Percentiles rank a stretch among this genome's conserved stretches.
Evolutionary conservation across 495 filamentous ascomycete genomes (phyloP).

Genomic region (Poronia punctata): DNA sequence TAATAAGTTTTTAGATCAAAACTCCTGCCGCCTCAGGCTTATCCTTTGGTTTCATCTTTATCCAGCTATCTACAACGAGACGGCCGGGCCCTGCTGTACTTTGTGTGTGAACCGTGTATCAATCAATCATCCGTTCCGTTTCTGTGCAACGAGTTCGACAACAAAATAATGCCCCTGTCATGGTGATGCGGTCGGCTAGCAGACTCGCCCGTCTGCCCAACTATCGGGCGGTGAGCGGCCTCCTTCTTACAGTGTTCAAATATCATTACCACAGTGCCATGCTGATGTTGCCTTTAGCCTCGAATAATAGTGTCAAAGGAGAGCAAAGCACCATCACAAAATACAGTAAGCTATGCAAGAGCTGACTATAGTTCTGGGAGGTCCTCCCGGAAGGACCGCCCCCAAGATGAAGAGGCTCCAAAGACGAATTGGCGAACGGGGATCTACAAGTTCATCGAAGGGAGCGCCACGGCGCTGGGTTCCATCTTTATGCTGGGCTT

Average conservation of each 20-base stretch:
- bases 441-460: slow-evolving; percentile 67
- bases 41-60: too few relatives aligned
- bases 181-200: slow-evolving; percentile 6
- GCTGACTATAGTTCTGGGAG: not conserved
- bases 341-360: not conserved
- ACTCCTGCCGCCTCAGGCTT: too few relatives aligned
- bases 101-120: too few relatives aligned
- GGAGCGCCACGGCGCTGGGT: slow-evolving; percentile 76
- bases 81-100: too few relatives aligned
- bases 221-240: slow-evolving; percentile 6
- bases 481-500: slow-evolving; percentile 72
- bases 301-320: slow-evolving; percentile 1
- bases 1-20: too few relatives aligned
- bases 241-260: too few relatives aligned
- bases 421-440: slow-evolving; percentile 4
- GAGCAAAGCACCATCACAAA: not conserved
- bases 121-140: too few relatives aligned
- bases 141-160: too few relatives aligned
- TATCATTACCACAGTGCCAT: not conserved
- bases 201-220: slow-evolving; percentile 4
- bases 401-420: not conserved
- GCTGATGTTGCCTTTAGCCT: not conserved
- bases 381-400: not conserved
- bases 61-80: too few relatives aligned
- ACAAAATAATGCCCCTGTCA: too few relatives aligned